Evolutionary conservation across 768 basidiomycete species (phyloP), one percentile per base, ranked within the genome.

Genomic region (Tulasnella sp.): DNA sequence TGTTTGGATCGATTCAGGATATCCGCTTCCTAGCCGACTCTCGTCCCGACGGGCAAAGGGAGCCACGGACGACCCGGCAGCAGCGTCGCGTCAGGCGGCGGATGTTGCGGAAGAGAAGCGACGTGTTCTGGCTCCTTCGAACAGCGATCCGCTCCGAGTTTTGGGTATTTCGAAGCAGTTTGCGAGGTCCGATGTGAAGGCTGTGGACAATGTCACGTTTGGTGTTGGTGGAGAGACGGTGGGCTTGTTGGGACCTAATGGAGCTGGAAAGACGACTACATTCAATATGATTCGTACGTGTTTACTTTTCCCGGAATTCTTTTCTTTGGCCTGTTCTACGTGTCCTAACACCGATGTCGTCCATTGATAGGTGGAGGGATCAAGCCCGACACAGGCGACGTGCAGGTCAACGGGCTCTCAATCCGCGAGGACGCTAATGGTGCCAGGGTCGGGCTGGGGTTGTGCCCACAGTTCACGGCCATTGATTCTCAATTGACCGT

Each of bases 391-490:
- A 78, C 82, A 0, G 93, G 93, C 0, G 91, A 94, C 78, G 87
- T 92, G 19, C 80, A 88, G 71, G 91, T 94, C 80, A 87, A 88
- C 74, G 89, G 88, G 2, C 84, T 85, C 39, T 93, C 91, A 3
- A 89, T 91, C 45, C 83, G 91, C 37, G 85, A 85, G n/a, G 85
- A 89, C 75, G 88, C 92, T 0, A 87, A 87, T 29, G 85, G 82
- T 5, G 91, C 93, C 45, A 87, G 91, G 34, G 85, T 90, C 8
- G 86, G 89, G 29, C 87, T 94, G 7, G 93, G 93, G 3, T 91
- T 94, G 71, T 94, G 92, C 81, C 92, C 92, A 0, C 93, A 93
- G 78, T 92, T 93, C 82, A 93, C 92, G 1, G 92, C 93, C 1
- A 93, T 93, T 78, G 93, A 93, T 79, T 84, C 88, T 15, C 90